A percentile compares a stretch with the other conserved stretches of the same genome.
phyloP scores from a whole-genome alignment of 1,139 yeast species.

The Candida tetrigidarum region DNA sequence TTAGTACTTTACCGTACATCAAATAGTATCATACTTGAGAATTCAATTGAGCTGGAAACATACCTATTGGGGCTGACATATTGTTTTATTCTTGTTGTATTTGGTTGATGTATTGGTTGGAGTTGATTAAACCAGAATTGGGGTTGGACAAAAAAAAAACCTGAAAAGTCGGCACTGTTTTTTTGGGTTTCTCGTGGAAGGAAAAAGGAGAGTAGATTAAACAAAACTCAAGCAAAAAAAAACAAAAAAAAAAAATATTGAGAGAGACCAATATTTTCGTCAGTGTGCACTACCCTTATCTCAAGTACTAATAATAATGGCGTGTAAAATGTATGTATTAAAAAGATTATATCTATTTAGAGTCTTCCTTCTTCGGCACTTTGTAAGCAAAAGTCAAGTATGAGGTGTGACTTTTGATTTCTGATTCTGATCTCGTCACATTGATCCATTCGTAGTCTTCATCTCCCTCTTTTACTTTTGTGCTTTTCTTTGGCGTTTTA shows the following conservation, averaged over 20 bases:
- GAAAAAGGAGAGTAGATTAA: background rate
- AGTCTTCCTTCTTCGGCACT: conserved; percentile 7
- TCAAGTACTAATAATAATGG: background rate
- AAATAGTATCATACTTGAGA: too few species aligned
- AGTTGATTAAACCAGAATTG: background rate
- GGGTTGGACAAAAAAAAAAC: conserved; percentile 2
- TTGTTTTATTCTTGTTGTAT: background rate
- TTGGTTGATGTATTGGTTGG: background rate
- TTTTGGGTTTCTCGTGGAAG: conserved; percentile 5
- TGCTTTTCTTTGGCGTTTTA: conserved; percentile 91
- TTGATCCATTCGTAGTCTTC: conserved; percentile 76
- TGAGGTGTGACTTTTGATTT: conserved; percentile 92
- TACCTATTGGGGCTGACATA: conserved; percentile 40
- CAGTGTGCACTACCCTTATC: background rate
- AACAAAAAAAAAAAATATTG: too few species aligned
- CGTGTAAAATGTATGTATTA: background rate
- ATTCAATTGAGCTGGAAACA: conserved; percentile 24
- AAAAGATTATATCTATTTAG: conserved; percentile 6
- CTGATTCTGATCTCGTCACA: conserved; percentile 81
- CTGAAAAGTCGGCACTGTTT: conserved; percentile 5
- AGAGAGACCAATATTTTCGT: background rate
- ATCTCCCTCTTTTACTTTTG: conserved; percentile 86
- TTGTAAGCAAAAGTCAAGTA: conserved; percentile 84
- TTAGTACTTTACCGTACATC: too few species aligned
- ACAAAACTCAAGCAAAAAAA: too few species aligned